Base-by-base conservation (phyloP, 2,329 filamentous ascomycete genomes). In the Pochonia chlamydosporia region DNA sequence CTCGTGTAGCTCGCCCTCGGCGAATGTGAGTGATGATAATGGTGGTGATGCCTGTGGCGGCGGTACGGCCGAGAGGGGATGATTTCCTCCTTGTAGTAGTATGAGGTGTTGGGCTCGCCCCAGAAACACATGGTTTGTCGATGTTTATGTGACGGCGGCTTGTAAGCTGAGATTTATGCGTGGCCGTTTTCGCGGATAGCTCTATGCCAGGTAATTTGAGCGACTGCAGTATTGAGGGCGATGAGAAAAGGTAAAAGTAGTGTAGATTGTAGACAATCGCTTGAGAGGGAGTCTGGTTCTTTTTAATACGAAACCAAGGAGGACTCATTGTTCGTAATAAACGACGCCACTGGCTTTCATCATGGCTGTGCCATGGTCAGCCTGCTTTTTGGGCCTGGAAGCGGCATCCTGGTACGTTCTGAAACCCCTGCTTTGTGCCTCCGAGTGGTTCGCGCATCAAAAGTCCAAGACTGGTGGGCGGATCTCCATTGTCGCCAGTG, bases 51-150 rank as follows among this genome's bases (percentile, higher is more conserved):
- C 14, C 63, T 59, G 28, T 65, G 62, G 36, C 63, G 61, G 40
- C 62, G 62, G 42, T 67, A 61, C 26, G 56, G 59, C 35, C 72
- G 65, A 48, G 70, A 65, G 37, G 75, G 75, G 40, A 75, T 67
- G 53, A 73, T 67, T 54, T 79, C 75, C 64, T 79, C 73, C 59
- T 71, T 71, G 60, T 79, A 77, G 66, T 79, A 79, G 65, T 79
- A 76, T 40, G 69, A 69, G 35, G 67, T 70, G 25, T 59, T 62
- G 46, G 71, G 68, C 49, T 69, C 64, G 46, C 63, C 52, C 40
- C 64, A 59, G 66, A 79, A 76, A 58, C 76, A 79, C 76, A 79
- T 79, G n/a, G n/a, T 21, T 58, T 71, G 31, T 18, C n/a, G 14
- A 2, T 35, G 14, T 20, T 9, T 33, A 33, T 5, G 6, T 14